Conservation (phyloP, 2,329 filamentous ascomycete genomes). For the Ascomycota sp. region DNA sequence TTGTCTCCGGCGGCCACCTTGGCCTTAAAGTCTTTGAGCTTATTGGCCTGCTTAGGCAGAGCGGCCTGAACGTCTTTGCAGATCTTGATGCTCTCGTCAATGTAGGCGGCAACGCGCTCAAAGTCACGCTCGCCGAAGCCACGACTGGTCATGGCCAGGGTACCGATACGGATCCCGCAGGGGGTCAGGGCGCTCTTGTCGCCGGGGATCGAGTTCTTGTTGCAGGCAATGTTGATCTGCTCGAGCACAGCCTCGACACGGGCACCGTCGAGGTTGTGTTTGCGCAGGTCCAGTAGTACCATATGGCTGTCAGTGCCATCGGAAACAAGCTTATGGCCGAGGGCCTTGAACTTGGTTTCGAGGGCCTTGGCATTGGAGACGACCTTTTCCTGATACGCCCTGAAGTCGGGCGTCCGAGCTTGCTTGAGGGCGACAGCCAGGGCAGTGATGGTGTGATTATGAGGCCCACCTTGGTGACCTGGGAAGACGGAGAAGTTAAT, state of each 20-base stretch:
- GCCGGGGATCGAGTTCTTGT: slow-evolving; percentile 97
- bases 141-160: slow-evolving; percentile 90
- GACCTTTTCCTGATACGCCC: slow-evolving; percentile 82
- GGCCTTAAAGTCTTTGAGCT: slow-evolving; percentile 98
- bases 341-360: slow-evolving; percentile 62
- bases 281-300: slow-evolving; percentile 84
- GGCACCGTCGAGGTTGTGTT: slow-evolving; percentile 72
- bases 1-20: slow-evolving; percentile 67
- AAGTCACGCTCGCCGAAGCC: slow-evolving; percentile 89
- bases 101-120: slow-evolving; percentile 73
- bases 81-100: slow-evolving; percentile 73
- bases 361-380: slow-evolving; percentile 85
- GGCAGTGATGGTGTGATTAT: slow-evolving; percentile 99
- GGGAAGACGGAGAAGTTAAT: slow-evolving; percentile 99
- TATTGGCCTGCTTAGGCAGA: slow-evolving; percentile 93
- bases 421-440: slow-evolving; percentile 90
- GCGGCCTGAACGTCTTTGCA: slow-evolving; percentile 69
- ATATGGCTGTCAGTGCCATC: slow-evolving; percentile 96
- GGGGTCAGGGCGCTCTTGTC: slow-evolving; percentile 95
- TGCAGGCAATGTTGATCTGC: slow-evolving; percentile 96
- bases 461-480: slow-evolving; percentile 91
- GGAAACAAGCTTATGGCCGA: slow-evolving; percentile 86
- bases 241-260: slow-evolving; percentile 91
- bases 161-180: slow-evolving; percentile 86
- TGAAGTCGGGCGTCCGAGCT: slow-evolving; percentile 77